phyloP scores from a whole-genome alignment of 768 basidiomycete species.

The Russula olivacea region DNA sequence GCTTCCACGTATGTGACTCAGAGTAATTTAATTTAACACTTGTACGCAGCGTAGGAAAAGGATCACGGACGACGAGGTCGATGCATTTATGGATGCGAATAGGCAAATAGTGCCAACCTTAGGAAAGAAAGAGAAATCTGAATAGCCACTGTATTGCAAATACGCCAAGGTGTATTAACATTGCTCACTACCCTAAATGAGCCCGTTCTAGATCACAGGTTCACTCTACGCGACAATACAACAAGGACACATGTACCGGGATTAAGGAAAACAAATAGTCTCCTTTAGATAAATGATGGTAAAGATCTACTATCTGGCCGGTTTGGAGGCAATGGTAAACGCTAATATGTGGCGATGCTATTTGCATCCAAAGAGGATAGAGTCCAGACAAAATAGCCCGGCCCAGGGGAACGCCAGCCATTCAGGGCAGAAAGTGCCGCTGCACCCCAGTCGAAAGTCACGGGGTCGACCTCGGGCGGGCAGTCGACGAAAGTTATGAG shows the following conservation, averaged over 20 bases:
- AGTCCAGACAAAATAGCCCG: conserved; percentile 11
- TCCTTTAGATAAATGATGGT: background rate
- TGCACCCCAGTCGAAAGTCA: conserved; percentile 69
- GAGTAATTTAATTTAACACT: conserved; percentile 10
- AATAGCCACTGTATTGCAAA: background rate
- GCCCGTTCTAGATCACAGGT: background rate
- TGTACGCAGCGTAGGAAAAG: conserved; percentile 61
- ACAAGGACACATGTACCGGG: background rate
- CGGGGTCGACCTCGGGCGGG: conserved; percentile 50
- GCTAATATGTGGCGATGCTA: background rate
- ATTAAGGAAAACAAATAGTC: background rate
- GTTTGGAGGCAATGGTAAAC: background rate
- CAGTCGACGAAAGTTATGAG: conserved; percentile 76
- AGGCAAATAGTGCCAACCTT: conserved; percentile 66
- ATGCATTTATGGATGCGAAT: conserved; percentile 71
- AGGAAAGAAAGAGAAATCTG: conserved; percentile 32
- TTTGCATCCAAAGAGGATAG: background rate
- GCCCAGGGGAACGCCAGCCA: conserved; percentile 39
- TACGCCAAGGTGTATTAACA: background rate
- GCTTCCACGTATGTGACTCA: conserved; percentile 1
- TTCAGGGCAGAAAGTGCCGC: conserved; percentile 62
- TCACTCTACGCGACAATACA: background rate
- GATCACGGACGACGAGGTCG: conserved; percentile 71
- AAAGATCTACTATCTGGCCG: background rate
- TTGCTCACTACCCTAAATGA: background rate